Evolutionary conservation across 2,329 filamentous ascomycete species (phyloP).

Genomic region (Sporothrix protearum): DNA sequence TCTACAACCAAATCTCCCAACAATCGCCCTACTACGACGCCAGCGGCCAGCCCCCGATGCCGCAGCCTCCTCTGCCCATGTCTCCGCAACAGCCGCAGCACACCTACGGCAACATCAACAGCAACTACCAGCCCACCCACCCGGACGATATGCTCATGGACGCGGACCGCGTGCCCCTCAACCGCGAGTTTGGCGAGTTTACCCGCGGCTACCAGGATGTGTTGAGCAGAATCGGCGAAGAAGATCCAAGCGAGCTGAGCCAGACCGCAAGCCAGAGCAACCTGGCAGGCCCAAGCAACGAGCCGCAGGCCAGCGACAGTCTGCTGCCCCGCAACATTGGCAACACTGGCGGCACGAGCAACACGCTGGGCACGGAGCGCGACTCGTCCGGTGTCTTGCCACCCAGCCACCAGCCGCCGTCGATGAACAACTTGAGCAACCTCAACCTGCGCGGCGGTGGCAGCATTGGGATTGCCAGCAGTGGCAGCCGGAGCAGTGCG

Average conservation of each 20-base stretch:
- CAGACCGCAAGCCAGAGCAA: conserved; percentile 24
- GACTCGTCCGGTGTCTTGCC: conserved; percentile 11
- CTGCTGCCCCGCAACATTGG: neutral
- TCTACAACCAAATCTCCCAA: neutral
- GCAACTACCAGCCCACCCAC: conserved; percentile 30
- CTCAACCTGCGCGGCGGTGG: conserved; percentile 14
- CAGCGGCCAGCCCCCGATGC: conserved; percentile 1
- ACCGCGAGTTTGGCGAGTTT: conserved; percentile 40
- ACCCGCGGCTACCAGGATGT: conserved; percentile 43
- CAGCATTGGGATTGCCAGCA: conserved; percentile 9
- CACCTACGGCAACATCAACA: conserved; percentile 31
- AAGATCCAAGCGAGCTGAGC: conserved; percentile 22
- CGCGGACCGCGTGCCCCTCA: conserved; percentile 25
- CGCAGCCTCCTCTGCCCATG: neutral
- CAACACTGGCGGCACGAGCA: neutral
- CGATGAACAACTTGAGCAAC: neutral
- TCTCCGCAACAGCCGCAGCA: neutral
- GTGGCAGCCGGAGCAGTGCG: neutral
- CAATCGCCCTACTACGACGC: conserved; percentile 27
- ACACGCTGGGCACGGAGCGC: neutral
- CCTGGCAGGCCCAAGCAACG: conserved; percentile 18
- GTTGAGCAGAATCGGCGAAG: conserved; percentile 40
- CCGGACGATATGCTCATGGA: conserved; percentile 26
- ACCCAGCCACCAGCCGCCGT: neutral
- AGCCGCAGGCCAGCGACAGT: neutral